Base-by-base conservation (phyloP, 2,329 filamentous ascomycete species). In the Pseudopyrenochaeta lycopersici region DNA sequence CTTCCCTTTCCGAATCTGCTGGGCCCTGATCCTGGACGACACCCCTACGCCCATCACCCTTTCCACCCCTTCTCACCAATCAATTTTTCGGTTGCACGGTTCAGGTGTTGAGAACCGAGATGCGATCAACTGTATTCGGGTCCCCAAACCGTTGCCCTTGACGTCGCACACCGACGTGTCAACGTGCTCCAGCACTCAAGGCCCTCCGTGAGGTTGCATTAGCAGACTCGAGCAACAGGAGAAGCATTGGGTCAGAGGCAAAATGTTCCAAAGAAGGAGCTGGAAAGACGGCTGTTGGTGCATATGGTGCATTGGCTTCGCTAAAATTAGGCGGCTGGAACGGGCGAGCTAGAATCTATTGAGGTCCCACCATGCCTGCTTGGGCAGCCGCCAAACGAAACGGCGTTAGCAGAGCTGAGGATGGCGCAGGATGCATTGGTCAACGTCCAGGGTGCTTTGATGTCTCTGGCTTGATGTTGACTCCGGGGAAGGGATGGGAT, bases 261-360 rank as follows among this genome's bases (percentile, higher is more conserved):
- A 40, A 36, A 36, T 15, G 33, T n/a, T 36, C 33, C 33, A 17
- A 36, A 36, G 33, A 36, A 38, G 15, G 35, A 29, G 39, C 39
- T 29, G 40, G 18, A 23, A 23, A 23, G 4, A 4, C 20, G 10
- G 35, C 33, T 27, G 30, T 15, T 32, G 3, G 23, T 18, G 30
- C 10, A 21, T 27, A 45, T 23, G 48, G 48, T 51, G 41, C 41
- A 51, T 41, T 35, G 44, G 48, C 31, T 43, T 38, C 49, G 40
- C 52, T 50, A 54, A 54, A 46, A 46, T 54, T 54, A 43, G 36
- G 30, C 39, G 51, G 41, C 20, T 42, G 38, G 35, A 43, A 35
- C 46, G 46, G 43, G 46, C 46, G 21, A 17, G 42, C 46, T 52
- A 46, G 29, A 5, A 15, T 1, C 10, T 11, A 5, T 20, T 21